These are phyloP conservation scores for Speleostelium caveatum DNA, from an alignment of 78 protist genomes.

Conservation along the genomic window DNA sequence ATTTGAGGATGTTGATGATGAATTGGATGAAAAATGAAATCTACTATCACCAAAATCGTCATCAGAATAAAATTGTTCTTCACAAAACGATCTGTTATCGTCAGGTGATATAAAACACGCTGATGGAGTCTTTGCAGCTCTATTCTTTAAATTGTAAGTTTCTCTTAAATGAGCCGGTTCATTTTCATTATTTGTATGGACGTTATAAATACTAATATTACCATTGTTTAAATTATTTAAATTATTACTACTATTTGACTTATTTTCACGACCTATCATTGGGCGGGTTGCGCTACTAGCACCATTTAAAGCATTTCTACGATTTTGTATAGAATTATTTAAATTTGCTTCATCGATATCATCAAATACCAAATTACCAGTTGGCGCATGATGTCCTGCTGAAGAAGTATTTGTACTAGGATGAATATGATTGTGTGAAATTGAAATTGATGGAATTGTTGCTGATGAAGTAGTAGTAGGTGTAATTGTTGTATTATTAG, in stretches of 20 bases:
- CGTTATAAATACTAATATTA: too few relatives aligned
- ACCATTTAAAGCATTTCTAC: not conserved
- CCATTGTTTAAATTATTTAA: too few relatives aligned
- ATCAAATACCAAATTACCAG: slow-evolving; percentile 8
- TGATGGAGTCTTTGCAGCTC: slow-evolving; percentile 16
- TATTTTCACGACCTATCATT: too few relatives aligned
- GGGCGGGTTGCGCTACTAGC: too few relatives aligned
- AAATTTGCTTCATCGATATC: slow-evolving; percentile 40
- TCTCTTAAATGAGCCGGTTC: too few relatives aligned
- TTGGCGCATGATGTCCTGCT: slow-evolving; percentile 1
- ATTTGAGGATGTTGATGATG: too few relatives aligned
- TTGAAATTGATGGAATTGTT: slow-evolving; percentile 1
- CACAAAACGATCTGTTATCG: not conserved
- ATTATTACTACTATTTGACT: not conserved
- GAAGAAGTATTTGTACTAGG: not conserved
- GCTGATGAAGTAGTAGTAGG: not conserved
- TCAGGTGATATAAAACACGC: slow-evolving; percentile 16
- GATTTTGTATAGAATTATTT: not conserved
- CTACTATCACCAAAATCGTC: not conserved
- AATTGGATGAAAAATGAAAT: not conserved
- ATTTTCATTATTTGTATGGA: too few relatives aligned
- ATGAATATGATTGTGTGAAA: not conserved
- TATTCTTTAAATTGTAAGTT: slow-evolving; percentile 3
- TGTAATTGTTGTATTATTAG: not conserved
- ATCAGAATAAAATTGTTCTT: not conserved